Conservation (phyloP, 2,329 filamentous ascomycete genomes). For the Metarhizium rileyi region DNA sequence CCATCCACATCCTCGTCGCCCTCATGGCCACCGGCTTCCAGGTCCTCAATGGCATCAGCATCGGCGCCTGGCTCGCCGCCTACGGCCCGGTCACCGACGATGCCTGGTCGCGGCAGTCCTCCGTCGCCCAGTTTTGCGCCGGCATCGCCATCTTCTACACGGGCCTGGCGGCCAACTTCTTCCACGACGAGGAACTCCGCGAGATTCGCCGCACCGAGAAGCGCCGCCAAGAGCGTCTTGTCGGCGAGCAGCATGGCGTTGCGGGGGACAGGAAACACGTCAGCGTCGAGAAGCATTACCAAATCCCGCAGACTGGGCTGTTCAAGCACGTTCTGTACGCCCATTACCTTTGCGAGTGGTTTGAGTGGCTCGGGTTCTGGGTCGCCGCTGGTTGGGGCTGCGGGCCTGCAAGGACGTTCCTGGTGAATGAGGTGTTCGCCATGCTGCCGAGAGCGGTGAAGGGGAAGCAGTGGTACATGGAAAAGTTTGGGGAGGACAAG, state of each 20-base stretch:
- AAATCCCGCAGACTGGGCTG: conserved; percentile 72
- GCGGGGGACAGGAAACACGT: conserved; percentile 15
- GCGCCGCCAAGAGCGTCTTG: conserved; percentile 39
- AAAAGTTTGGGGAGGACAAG: conserved; percentile 78
- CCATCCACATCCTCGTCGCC: conserved; percentile 66
- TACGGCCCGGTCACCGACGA: conserved; percentile 59
- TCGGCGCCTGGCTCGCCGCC: conserved; percentile 74
- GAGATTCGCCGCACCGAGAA: conserved; percentile 69
- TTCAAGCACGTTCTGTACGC: conserved; percentile 80
- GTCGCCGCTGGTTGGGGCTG: conserved; percentile 60
- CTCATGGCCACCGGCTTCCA: conserved; percentile 62
- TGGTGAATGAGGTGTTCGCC: conserved; percentile 77
- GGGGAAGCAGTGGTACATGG: conserved; percentile 76
- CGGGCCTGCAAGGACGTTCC: conserved; percentile 68
- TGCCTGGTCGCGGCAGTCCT: conserved; percentile 35
- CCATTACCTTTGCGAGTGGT: conserved; percentile 94
- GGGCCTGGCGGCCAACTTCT: conserved; percentile 72
- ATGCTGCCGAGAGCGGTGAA: conserved; percentile 83
- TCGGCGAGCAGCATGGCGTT: conserved; percentile 28
- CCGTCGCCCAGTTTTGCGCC: conserved; percentile 39
- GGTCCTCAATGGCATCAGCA: conserved; percentile 63
- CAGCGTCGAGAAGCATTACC: conserved; percentile 64
- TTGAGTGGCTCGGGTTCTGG: conserved; percentile 90
- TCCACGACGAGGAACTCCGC: conserved; percentile 81
- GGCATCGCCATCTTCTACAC: conserved; percentile 69